Percentiles rank a stretch among this genome's conserved stretches.
Conservation (phyloP, 345 rosid genomes). For the Populus ilicifolia region DNA sequence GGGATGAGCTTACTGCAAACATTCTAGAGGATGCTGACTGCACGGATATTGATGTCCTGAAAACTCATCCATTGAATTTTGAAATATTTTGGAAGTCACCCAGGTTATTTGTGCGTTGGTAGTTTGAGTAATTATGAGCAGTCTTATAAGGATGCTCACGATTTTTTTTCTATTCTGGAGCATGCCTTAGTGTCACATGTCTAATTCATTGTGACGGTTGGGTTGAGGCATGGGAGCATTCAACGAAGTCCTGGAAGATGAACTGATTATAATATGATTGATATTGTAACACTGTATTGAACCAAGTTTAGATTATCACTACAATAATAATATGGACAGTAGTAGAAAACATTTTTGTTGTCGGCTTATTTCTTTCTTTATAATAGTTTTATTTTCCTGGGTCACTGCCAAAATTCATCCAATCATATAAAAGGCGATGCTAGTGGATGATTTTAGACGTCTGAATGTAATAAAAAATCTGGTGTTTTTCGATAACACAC, state of each 20-base stretch:
- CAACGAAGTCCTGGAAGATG: background rate
- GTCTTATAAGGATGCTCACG: background rate
- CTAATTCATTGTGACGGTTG: background rate
- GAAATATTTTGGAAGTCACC: background rate
- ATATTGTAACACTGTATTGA: background rate
- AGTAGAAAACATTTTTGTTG: background rate
- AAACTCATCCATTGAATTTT: background rate
- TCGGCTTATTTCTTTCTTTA: no score
- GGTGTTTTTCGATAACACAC: no score
- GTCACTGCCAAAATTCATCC: no score
- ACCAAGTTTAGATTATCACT: background rate
- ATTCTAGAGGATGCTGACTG: slow-evolving; percentile 48
- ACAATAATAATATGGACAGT: background rate
- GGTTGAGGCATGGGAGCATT: background rate
- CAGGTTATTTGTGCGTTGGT: background rate
- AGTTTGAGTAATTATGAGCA: background rate
- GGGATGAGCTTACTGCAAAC: slow-evolving; percentile 13
- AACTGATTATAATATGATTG: background rate
- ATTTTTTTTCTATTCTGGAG: background rate
- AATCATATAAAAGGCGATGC: no score
- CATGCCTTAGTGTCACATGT: background rate
- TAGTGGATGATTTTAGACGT: no score
- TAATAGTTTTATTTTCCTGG: no score
- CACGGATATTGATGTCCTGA: background rate
- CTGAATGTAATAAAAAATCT: no score